These are phyloP conservation scores for Exophiala lecanii-corni DNA, from an alignment of 2,329 filamentous ascomycete species.

Conservation along the genomic window DNA sequence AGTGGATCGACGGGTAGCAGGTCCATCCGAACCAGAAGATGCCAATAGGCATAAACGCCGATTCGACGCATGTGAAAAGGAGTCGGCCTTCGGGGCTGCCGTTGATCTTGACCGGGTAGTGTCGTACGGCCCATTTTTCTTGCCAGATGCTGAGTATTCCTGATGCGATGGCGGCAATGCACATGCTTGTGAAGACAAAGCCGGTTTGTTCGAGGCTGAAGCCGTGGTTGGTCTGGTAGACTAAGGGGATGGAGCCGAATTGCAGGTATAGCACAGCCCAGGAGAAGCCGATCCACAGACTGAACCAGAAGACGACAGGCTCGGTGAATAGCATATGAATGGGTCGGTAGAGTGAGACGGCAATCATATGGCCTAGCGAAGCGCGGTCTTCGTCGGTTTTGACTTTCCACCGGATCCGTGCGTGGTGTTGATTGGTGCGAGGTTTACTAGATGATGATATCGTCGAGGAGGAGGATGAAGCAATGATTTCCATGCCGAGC, in stretches of 20 bases:
- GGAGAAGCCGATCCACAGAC: conserved; percentile 80
- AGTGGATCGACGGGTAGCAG: conserved; percentile 53
- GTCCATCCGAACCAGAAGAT: conserved; percentile 78
- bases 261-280: conserved; percentile 87
- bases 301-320: conserved; percentile 66
- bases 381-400: conserved; percentile 22
- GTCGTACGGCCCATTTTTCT: conserved; percentile 50
- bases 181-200: conserved; percentile 69
- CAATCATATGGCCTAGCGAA: conserved; percentile 22
- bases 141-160: conserved; percentile 68
- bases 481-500: conserved; percentile 44
- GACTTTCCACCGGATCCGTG: conserved; percentile 23
- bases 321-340: conserved; percentile 55
- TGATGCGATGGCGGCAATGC: conserved; percentile 60
- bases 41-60: conserved; percentile 70
- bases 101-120: conserved; percentile 31
- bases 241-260: conserved; percentile 73
- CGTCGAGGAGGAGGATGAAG: conserved; percentile 32
- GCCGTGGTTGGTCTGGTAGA: conserved; percentile 63
- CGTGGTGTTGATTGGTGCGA: conserved; percentile 26
- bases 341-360: conserved; percentile 21
- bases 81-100: conserved; percentile 67
- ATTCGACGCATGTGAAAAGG: conserved; percentile 76
- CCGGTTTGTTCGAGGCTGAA: conserved; percentile 66
- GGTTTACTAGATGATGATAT: conserved; percentile 57